These are phyloP conservation scores for Tuber melanosporum DNA, from an alignment of 495 filamentous ascomycete genomes.

Conservation along the genomic window DNA sequence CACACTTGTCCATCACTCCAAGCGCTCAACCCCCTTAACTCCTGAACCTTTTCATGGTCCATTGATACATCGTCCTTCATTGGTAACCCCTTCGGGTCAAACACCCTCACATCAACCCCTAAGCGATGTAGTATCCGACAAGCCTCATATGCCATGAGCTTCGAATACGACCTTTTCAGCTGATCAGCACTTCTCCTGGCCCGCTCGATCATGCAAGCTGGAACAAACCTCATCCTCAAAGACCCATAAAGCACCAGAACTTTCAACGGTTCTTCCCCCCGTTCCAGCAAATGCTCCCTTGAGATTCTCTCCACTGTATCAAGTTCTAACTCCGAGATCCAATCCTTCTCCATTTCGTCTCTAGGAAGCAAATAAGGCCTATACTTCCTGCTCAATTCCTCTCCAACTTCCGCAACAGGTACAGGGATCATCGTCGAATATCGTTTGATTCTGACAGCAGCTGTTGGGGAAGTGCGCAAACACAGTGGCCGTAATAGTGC, in stretches of 20 bases:
- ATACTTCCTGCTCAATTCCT: conserved; percentile 44
- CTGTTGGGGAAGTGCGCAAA: background rate
- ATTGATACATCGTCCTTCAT: conserved; percentile 58
- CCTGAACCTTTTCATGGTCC: conserved; percentile 57
- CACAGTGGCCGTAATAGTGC: background rate
- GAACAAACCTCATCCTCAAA: conserved; percentile 47
- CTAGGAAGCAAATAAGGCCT: conserved; percentile 53
- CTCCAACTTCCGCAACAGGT: background rate
- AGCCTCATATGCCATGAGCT: conserved; percentile 57
- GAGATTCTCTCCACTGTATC: conserved; percentile 52
- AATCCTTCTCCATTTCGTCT: conserved; percentile 46
- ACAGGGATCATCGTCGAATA: conserved; percentile 8
- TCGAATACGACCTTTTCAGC: conserved; percentile 53
- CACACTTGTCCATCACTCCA: conserved; percentile 70
- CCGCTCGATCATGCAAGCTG: background rate
- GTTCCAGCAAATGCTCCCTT: conserved; percentile 43
- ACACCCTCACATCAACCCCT: conserved; percentile 63
- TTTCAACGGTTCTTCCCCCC: conserved; percentile 48
- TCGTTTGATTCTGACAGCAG: background rate
- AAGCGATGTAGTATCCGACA: conserved; percentile 59
- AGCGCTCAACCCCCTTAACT: conserved; percentile 55
- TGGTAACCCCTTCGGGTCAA: conserved; percentile 55
- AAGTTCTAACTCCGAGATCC: conserved; percentile 55
- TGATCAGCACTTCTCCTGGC: background rate
- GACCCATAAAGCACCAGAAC: conserved; percentile 62